Conservation (phyloP, 2,329 filamentous ascomycete species). For the Apiospora rasikravindrae region DNA sequence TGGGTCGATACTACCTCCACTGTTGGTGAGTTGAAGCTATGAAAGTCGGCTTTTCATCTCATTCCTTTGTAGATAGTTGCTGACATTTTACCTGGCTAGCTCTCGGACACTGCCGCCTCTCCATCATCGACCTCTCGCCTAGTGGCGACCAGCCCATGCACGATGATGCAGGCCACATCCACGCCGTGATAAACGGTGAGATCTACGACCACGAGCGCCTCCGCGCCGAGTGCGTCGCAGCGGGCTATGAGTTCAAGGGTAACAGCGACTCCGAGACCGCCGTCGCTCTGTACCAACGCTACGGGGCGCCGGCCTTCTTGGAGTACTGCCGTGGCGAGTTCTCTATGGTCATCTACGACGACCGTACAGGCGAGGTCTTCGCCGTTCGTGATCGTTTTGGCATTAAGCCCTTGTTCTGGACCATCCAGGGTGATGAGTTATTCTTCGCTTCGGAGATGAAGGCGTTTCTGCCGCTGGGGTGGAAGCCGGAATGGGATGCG, state of each 20-base stretch:
- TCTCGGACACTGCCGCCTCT: constrained; percentile 54
- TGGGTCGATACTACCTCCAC: constrained; percentile 4
- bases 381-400: constrained; percentile 59
- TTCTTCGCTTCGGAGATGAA: constrained; percentile 60
- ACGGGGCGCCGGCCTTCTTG: constrained; percentile 46
- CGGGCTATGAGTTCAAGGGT: constrained; percentile 48
- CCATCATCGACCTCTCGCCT: constrained; percentile 57
- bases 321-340: constrained; percentile 59
- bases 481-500: constrained; percentile 60
- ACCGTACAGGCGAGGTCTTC: constrained; percentile 46
- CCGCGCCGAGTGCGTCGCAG: constrained; percentile 39
- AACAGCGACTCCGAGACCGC: constrained; percentile 54
- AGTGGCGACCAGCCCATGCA: constrained; percentile 53
- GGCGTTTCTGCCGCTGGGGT: constrained; percentile 55
- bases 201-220: constrained; percentile 57
- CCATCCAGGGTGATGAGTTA: constrained; percentile 43
- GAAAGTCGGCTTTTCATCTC: not conserved
- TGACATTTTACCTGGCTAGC: not conserved
- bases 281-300: constrained; percentile 52
- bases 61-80: too few relatives aligned
- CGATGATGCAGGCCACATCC: constrained; percentile 44
- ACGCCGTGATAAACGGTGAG: constrained; percentile 64
- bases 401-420: constrained; percentile 62
- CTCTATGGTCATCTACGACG: constrained; percentile 57
- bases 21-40: not conserved